Evolutionary conservation across 306 rosid genomes (phyloP), one percentile per base, ranked within the genome.

Genomic region (Begonia loranthoides): DNA sequence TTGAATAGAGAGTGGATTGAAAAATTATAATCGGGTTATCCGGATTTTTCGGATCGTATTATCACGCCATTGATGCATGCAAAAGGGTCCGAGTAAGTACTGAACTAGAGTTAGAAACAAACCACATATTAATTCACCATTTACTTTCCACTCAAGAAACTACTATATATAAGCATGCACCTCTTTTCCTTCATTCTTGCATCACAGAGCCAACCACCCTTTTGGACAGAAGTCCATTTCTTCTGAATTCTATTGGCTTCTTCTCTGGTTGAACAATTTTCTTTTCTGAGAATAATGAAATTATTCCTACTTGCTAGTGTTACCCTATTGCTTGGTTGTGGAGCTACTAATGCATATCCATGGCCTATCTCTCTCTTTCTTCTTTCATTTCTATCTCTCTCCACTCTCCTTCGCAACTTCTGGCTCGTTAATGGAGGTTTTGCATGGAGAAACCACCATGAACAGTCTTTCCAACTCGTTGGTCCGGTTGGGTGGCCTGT

Each of bases 401-500:
- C 68, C 21, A 43, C 67, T 51, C 4, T 81, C 62, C 63, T 70
- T 15, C 70, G 77, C 0, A 72, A 70, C 52, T 61, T 51, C 50
- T 81, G 82, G 83, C 72, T 77, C 38, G 17, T 79, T 59, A 84
- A 93, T 0, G 97, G 94, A 15, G 97, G 97, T 13, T 77, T 82
- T 67, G 95, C 95, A 59, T 89, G 97, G 97, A 72, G 94, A 0
- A 69, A 49, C 45, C 58, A 50, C 49, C 21, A 21, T 9, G 45
- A 22, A 47, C 10, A 17, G 22, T 38, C 45, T 12, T 15, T 33
- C 34, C 61, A 56, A 49, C 53, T 70, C 8, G 40, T 39, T 0
- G 97, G 97, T 1, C 90, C 95, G 0, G 54, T 62, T 34, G 97
- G 95, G 1, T 89, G 95, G 93, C 93, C 89, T 10, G 34, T 89